These are phyloP conservation scores for Termitomyces sp. DNA, from an alignment of 768 basidiomycete species.

Conservation along the genomic window DNA sequence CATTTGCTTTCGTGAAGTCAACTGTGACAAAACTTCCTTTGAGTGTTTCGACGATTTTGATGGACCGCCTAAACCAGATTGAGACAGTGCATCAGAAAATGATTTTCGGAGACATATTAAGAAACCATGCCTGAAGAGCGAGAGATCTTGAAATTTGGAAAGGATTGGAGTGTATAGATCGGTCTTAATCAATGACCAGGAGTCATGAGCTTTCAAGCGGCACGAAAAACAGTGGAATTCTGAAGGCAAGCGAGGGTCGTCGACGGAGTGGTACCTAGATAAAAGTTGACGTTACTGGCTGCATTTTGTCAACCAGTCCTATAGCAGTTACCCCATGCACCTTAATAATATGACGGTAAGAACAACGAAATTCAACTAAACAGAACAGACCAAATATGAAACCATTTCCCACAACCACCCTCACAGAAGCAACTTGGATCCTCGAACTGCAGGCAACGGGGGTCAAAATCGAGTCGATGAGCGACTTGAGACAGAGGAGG, in stretches of 20 bases:
- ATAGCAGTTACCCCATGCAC: constrained; percentile 50
- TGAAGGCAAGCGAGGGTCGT: constrained; percentile 52
- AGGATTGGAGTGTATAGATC: constrained; percentile 54
- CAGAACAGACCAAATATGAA: constrained; percentile 60
- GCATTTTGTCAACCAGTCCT: neutral
- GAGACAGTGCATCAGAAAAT: neutral
- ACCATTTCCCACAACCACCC: constrained; percentile 68
- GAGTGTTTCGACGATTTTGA: constrained; percentile 42
- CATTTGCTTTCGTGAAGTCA: constrained; percentile 56
- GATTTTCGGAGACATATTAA: neutral
- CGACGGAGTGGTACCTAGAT: constrained; percentile 53
- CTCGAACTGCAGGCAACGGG: constrained; percentile 36
- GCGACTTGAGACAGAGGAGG: neutral
- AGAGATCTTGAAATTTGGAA: constrained; percentile 60
- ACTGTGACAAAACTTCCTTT: constrained; percentile 25
- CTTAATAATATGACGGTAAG: constrained; percentile 21
- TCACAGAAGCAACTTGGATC: constrained; percentile 62
- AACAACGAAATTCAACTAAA: neutral
- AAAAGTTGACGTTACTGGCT: neutral
- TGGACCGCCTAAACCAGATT: constrained; percentile 13
- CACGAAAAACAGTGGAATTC: constrained; percentile 75
- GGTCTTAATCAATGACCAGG: constrained; percentile 65
- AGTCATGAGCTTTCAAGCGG: constrained; percentile 56
- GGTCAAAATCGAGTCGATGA: neutral
- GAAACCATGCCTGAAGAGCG: constrained; percentile 55